Evolutionary conservation across 441 rosid genomes (phyloP), one percentile per base, ranked within the genome.

Genomic region (Jatropha multifida): DNA sequence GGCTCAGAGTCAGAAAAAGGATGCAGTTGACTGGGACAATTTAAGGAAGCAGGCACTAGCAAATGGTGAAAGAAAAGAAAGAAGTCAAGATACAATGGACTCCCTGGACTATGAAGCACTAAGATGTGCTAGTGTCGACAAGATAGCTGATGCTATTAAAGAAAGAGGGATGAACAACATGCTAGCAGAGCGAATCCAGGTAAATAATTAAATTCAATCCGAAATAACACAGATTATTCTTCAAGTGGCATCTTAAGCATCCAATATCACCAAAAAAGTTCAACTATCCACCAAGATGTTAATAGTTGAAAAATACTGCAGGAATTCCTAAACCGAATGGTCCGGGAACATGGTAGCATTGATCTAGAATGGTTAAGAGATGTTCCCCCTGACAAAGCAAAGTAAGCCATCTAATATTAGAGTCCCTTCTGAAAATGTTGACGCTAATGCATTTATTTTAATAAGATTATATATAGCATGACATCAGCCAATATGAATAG

Each of bases 331-430:
- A 74, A 90, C 66, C 84, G 98, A 68, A 72, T 90, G 78, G 94
- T 93, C 56, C 79, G 76, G 71, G 95, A 94, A 4, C 99, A 96
- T 65, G 95, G 90, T 81, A 87, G 89, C 81, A 77, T 83, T 68
- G 98, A 96, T 81, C 92, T 96, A 59, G 99, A 96, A 83, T 94
- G 99, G 99, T 80, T 96, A 77, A 85, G 97, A 85, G 91, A 92
- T 72, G 89, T 92, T 51, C 83, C 91, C 14, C 85, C 98, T 46
- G 96, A 90, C 23, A 84, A 88, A 84, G 95, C 94, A 78, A 94
- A 96, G 99, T 94, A 83, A 85, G 86, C 69, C 78, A 62, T 81
- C 58, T 65, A 12, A 72, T 79, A n/a, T 65, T 46, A 20, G 37
- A 65, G 60, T 37, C 74, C 51, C 54, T 40, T 13, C 12, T 15